These are phyloP conservation scores for Pythium dissimile DNA, from an alignment of 352 stramenopile species.

Conservation along the genomic window DNA sequence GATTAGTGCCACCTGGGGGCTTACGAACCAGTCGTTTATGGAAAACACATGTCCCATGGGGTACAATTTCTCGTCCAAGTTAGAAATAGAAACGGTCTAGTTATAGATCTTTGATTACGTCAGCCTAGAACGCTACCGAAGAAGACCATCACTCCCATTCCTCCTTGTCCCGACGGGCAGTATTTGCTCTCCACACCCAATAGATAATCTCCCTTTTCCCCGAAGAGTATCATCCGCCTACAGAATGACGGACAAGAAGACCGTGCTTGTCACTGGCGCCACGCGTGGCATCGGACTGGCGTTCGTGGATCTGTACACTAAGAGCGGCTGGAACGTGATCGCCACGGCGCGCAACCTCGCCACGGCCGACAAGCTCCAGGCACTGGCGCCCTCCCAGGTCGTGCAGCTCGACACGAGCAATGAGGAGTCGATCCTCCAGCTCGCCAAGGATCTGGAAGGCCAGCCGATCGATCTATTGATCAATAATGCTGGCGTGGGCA, in stretches of 20 bases:
- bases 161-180: background rate
- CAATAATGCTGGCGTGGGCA: constrained; percentile 62
- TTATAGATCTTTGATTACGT: background rate
- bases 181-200: too few relatives aligned
- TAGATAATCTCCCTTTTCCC: too few relatives aligned
- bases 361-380: constrained; percentile 31
- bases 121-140: background rate
- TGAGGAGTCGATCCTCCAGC: constrained; percentile 44
- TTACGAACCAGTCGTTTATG: background rate
- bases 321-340: constrained; percentile 49
- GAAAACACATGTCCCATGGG: background rate
- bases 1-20: background rate
- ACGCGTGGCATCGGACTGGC: constrained; percentile 50
- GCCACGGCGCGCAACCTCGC: constrained; percentile 39
- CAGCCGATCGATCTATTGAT: constrained; percentile 62
- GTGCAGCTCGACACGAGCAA: constrained; percentile 47
- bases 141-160: background rate
- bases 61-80: background rate
- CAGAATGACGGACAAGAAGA: constrained; percentile 27
- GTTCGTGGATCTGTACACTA: constrained; percentile 40
- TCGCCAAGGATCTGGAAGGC: constrained; percentile 34
- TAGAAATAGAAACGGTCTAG: background rate
- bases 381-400: constrained; percentile 41
- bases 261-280: constrained; percentile 56
- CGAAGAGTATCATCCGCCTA: background rate